Conservation (phyloP, 176 grass and related monocot genomes). For the Rhynchospora tenuis region DNA sequence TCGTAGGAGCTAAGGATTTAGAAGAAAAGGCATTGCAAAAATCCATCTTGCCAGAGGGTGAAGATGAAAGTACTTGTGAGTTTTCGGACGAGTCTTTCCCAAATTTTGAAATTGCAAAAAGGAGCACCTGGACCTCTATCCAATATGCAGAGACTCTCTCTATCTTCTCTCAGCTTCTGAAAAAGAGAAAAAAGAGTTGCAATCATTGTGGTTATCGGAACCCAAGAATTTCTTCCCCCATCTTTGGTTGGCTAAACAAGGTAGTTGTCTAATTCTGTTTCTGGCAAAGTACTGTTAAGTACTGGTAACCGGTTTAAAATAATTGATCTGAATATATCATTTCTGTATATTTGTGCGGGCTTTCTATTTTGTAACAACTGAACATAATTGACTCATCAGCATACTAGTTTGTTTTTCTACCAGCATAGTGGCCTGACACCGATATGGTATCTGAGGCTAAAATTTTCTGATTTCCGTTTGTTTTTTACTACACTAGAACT, state of each 20-base stretch:
- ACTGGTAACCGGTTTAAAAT: neutral
- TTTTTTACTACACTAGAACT: slow-evolving; percentile 12
- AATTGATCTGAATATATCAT: neutral
- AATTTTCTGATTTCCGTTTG: slow-evolving; percentile 22
- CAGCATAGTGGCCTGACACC: slow-evolving; percentile 4
- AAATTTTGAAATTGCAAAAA: slow-evolving; percentile 14
- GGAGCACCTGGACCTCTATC: slow-evolving; percentile 64
- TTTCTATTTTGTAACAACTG: neutral
- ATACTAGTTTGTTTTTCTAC: neutral
- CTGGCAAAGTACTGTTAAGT: neutral
- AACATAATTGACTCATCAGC: neutral
- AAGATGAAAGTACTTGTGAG: slow-evolving; percentile 29
- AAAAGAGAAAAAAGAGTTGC: slow-evolving; percentile 58
- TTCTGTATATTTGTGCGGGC: neutral
- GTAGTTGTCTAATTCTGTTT: slow-evolving; percentile 33
- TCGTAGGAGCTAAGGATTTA: slow-evolving; percentile 54
- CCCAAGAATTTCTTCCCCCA: slow-evolving; percentile 52
- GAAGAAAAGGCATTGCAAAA: slow-evolving; percentile 22
- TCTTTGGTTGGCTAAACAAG: slow-evolving; percentile 82
- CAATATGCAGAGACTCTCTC: slow-evolving; percentile 52
- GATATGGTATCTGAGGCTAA: neutral
- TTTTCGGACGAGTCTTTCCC: slow-evolving; percentile 31
- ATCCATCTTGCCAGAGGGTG: slow-evolving; percentile 17
- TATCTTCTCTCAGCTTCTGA: slow-evolving; percentile 47
- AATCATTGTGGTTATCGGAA: slow-evolving; percentile 46